These are phyloP conservation scores for Panus rudis DNA, from an alignment of 768 basidiomycete genomes.

Conservation along the genomic window DNA sequence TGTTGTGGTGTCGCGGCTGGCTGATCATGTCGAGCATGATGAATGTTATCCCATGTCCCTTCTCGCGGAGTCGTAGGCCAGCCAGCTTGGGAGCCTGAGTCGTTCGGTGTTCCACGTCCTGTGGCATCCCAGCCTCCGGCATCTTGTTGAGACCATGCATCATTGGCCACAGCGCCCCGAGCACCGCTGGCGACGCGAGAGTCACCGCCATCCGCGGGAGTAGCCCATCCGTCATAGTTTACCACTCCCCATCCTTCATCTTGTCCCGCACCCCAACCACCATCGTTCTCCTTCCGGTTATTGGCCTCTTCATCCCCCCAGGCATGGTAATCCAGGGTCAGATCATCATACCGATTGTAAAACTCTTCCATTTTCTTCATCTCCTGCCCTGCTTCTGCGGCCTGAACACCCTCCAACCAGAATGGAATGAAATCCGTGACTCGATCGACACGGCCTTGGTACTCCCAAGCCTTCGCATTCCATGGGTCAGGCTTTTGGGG, in stretches of 20 bases:
- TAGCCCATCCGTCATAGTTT: slow-evolving; percentile 2
- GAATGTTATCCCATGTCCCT: too few relatives aligned
- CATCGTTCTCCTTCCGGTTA: neutral
- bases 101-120: too few relatives aligned
- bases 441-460: slow-evolving; percentile 35
- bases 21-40: too few relatives aligned
- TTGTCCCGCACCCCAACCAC: neutral
- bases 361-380: slow-evolving; percentile 39
- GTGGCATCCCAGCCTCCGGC: too few relatives aligned
- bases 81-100: too few relatives aligned
- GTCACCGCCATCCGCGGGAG: slow-evolving; percentile 1
- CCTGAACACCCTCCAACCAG: slow-evolving; percentile 44
- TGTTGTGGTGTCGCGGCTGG: too few relatives aligned
- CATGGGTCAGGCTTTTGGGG: neutral
- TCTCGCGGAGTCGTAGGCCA: too few relatives aligned
- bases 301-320: neutral
- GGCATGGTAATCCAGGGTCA: slow-evolving; percentile 26
- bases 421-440: slow-evolving; percentile 45
- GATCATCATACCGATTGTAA: slow-evolving; percentile 32
- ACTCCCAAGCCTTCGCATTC: slow-evolving; percentile 22
- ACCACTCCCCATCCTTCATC: neutral
- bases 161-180: too few relatives aligned
- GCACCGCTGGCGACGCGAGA: too few relatives aligned
- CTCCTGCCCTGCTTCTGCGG: slow-evolving; percentile 36
- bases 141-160: too few relatives aligned